phyloP scores from a whole-genome alignment of 768 basidiomycete genomes.

The Cyclocybe aegerita region DNA sequence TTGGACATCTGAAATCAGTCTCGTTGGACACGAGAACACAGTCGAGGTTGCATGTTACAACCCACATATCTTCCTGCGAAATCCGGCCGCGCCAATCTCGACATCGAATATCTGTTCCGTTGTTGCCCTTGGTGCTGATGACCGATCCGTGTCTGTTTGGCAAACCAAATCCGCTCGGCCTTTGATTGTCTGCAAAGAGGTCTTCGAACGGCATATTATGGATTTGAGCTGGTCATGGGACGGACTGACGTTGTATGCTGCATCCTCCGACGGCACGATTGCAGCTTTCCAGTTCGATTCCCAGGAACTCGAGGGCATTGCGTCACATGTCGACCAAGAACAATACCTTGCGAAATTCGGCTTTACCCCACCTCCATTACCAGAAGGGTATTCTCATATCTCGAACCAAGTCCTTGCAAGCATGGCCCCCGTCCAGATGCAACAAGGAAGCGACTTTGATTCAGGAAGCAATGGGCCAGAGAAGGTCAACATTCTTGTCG shows the following conservation, averaged over 20 bases:
- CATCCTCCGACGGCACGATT: conserved; percentile 94
- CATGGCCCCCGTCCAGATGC: conserved; percentile 29
- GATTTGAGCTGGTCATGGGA: conserved; percentile 96
- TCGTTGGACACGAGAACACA: conserved; percentile 97
- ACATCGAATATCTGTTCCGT: conserved; percentile 89
- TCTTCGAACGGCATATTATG: conserved; percentile 93
- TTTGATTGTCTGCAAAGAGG: conserved; percentile 89
- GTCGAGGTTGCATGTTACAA: conserved; percentile 97
- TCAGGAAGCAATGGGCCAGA: conserved; percentile 43
- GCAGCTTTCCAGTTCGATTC: conserved; percentile 84
- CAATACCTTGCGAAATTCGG: conserved; percentile 83
- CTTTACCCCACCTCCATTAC: conserved; percentile 65
- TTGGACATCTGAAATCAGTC: conserved; percentile 90
- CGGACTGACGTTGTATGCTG: conserved; percentile 89
- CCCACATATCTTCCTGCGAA: conserved; percentile 89
- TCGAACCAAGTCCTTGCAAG: conserved; percentile 30
- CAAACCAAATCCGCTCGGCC: conserved; percentile 91
- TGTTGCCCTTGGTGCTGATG: conserved; percentile 91
- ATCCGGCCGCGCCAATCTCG: conserved; percentile 61
- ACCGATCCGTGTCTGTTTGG: conserved; percentile 94
- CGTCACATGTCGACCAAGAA: conserved; percentile 69
- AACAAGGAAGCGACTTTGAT: conserved; percentile 36
- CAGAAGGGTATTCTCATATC: conserved; percentile 68
- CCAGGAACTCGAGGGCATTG: conserved; percentile 80
- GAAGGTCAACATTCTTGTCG: conserved; percentile 70